A percentile compares a stretch with the other conserved stretches of the same genome.
phyloP scores from a whole-genome alignment of 225 moss, liverwort and hornwort species.

The Marchantia paleacea region DNA sequence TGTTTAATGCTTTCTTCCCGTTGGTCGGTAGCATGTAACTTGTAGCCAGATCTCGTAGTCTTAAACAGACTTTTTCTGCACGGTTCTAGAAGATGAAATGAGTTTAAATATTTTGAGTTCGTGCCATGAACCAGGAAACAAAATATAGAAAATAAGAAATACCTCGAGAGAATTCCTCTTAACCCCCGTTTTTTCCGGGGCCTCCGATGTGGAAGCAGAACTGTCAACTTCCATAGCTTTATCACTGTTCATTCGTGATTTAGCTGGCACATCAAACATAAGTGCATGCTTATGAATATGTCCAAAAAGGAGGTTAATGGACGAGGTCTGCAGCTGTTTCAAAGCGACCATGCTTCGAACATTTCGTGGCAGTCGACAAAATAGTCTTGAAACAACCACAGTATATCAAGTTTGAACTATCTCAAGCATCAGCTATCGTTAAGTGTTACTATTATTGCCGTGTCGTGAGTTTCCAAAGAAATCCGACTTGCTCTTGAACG shows the following conservation, averaged over 20 bases:
- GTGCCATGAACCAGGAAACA: not conserved
- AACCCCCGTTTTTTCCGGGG: constrained; percentile 34
- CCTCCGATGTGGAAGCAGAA: not conserved
- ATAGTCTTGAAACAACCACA: too few relatives aligned
- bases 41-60: not conserved
- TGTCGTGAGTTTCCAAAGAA: too few relatives aligned
- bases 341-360: not conserved
- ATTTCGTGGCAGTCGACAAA: too few relatives aligned
- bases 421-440: too few relatives aligned
- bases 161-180: constrained; percentile 47
- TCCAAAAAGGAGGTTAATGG: too few relatives aligned
- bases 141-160: not conserved
- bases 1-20: not conserved
- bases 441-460: too few relatives aligned
- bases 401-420: too few relatives aligned
- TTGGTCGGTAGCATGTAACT: not conserved
- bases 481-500: not conserved
- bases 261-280: constrained; percentile 21
- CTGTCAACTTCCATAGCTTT: constrained; percentile 1
- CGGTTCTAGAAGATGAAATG: not conserved
- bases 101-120: not conserved
- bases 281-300: not conserved
- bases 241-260: constrained; percentile 35
- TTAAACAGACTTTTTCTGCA: not conserved
- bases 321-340: too few relatives aligned